phyloP scores from a whole-genome alignment of 1,284 basidiomycete species.

The Ustilago loliicola region DNA sequence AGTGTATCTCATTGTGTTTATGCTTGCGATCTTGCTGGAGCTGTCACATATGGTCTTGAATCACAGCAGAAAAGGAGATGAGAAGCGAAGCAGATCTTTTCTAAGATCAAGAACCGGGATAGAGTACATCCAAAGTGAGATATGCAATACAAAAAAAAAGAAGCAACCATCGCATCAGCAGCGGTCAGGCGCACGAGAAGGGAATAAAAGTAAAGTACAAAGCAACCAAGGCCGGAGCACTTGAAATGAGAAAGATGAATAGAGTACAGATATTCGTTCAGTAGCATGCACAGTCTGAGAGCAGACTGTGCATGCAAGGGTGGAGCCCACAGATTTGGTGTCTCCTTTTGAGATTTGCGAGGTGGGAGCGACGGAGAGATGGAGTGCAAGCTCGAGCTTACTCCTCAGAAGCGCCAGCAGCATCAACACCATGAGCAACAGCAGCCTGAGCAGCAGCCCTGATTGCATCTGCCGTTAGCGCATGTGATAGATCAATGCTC shows the following conservation, averaged over 20 bases:
- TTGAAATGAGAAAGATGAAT: background rate
- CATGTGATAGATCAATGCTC: constrained; percentile 18
- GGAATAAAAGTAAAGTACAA: background rate
- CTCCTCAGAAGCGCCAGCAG: background rate
- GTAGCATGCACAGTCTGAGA: background rate
- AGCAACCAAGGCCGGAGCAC: background rate
- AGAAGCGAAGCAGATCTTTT: background rate
- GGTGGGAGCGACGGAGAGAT: no score
- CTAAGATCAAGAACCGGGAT: background rate
- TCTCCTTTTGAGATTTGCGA: constrained; percentile 3
- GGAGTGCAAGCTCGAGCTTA: background rate
- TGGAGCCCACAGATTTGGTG: background rate
- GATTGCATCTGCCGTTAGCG: constrained; percentile 41
- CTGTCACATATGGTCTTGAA: no score
- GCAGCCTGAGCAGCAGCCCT: constrained; percentile 48
- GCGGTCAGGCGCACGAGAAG: background rate
- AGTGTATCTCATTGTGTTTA: background rate
- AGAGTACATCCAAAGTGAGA: constrained; percentile 3
- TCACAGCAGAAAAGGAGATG: background rate
- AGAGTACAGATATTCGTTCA: constrained; percentile 9
- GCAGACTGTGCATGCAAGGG: background rate
- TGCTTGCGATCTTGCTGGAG: background rate
- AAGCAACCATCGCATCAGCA: background rate
- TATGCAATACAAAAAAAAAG: constrained; percentile 8
- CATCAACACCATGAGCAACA: constrained; percentile 27